Conservation (phyloP, 441 rosid genomes). For the California macrophylla region DNA sequence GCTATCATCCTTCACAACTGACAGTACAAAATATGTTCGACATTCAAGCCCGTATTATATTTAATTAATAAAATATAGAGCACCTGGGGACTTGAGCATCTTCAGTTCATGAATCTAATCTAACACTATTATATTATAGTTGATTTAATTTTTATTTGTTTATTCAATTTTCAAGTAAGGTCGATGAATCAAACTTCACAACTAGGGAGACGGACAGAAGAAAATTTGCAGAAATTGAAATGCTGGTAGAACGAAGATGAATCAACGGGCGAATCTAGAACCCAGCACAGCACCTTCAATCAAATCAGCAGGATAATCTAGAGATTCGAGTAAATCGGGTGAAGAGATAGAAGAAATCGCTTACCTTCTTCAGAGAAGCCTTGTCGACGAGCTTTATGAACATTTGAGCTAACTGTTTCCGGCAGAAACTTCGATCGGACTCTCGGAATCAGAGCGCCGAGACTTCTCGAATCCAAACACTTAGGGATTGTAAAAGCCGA, state of each 20-base stretch:
- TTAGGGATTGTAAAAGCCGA: background rate
- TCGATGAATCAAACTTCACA: background rate
- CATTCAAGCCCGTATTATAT: background rate
- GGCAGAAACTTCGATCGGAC: background rate
- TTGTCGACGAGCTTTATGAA: slow-evolving; percentile 17
- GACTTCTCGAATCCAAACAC: background rate
- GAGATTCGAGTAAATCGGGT: background rate
- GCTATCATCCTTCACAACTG: background rate
- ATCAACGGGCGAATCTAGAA: background rate
- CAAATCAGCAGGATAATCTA: background rate
- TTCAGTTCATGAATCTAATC: slow-evolving; percentile 2
- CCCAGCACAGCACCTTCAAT: background rate
- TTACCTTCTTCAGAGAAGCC: slow-evolving; percentile 6
- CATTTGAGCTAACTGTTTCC: background rate
- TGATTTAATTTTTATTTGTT: background rate
- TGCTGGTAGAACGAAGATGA: background rate
- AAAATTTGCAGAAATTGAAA: slow-evolving; percentile 4
- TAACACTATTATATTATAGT: background rate
- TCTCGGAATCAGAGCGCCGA: background rate
- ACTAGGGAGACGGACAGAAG: background rate
- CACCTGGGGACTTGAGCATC: background rate
- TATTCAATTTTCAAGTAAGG: background rate
- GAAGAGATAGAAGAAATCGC: background rate
- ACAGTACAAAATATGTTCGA: background rate
- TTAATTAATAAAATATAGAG: background rate